phyloP scores from a whole-genome alignment of 2,329 filamentous ascomycete genomes.

The Phialemonium atrogriseum region DNA sequence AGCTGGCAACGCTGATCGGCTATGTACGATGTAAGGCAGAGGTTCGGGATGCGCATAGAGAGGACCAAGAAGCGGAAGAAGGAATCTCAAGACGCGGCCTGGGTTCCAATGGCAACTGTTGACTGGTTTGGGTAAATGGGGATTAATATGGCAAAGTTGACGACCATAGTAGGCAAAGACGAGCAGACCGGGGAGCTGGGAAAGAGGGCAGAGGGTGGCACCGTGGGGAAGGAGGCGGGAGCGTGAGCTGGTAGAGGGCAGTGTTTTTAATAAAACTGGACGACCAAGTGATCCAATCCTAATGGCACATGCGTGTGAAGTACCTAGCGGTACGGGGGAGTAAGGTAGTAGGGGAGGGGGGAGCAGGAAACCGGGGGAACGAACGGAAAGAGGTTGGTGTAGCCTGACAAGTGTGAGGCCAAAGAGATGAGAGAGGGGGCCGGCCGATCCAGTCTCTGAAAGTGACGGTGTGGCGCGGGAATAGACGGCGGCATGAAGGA shows the following conservation, averaged over 20 bases:
- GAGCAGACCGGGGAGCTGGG: constrained; percentile 24
- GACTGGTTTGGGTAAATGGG: constrained; percentile 33
- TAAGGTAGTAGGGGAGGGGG: too few relatives aligned
- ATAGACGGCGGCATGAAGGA: too few relatives aligned
- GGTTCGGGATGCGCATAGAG: constrained; percentile 6
- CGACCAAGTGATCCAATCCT: constrained; percentile 5
- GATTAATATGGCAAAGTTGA: constrained; percentile 31
- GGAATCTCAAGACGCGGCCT: constrained; percentile 19
- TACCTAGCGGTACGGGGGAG: too few relatives aligned
- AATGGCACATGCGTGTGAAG: constrained; percentile 8
- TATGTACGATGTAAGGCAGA: constrained; percentile 6
- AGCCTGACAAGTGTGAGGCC: too few relatives aligned
- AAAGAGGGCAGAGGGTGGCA: constrained; percentile 20
- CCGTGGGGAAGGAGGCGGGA: constrained; percentile 7
- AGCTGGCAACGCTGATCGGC: constrained; percentile 5
- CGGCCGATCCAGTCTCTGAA: too few relatives aligned
- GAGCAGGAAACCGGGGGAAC: too few relatives aligned
- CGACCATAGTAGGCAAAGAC: constrained; percentile 23
- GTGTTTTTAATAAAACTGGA: constrained; percentile 15
- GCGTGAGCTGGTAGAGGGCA: constrained; percentile 5
- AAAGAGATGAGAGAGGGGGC: too few relatives aligned
- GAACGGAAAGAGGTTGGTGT: too few relatives aligned
- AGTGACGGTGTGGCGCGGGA: too few relatives aligned
- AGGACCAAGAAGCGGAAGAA: constrained; percentile 9
- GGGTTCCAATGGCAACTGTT: constrained; percentile 17